Evolutionary conservation across 176 grass and related monocot genomes (phyloP), one percentile per base, ranked within the genome.

Genomic region (Typha latifolia): DNA sequence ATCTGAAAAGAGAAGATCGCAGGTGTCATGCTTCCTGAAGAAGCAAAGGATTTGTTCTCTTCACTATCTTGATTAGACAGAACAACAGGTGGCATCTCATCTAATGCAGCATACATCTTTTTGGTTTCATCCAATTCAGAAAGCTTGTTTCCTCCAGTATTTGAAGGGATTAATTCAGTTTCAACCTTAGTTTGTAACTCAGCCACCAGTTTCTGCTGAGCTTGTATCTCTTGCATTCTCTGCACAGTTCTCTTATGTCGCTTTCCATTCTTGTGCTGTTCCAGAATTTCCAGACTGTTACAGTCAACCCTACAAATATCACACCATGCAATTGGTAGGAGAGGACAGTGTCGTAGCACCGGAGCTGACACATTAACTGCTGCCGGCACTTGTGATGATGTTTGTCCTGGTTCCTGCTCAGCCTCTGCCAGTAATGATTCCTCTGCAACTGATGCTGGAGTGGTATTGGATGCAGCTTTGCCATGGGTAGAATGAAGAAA

Each of bases 261-360:
- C 77, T 88, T 88, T 8, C 81, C 85, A 66, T 72, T 80, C 66
- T 77, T 84, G 66, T 88, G 85, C 68, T 81, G 69, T 55, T 84
- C 77, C 47, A 88, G 77, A 13, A 88, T 83, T 66, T 84, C 61
- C 37, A 63, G 24, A 49, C 85, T 88, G 70, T 84, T 88, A 61
- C 85, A 88, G 11, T 77, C 85, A 24, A 88, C 81, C 73, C 85
- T 63, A 47, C 85, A 88, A 80, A 88, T 74, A 67, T 88, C 81
- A 22, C 85, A 88, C 85, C 85, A 88, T 37, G 81, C 81, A 77
- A 62, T 47, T 50, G 73, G 69, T 37, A 63, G 74, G 32, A 66
- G 49, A 77, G 53, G 66, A 26, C 9, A 63, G 19, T 4, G 29
- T 64, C 69, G 37, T 10, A 51, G 2, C 23, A 20, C 37, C 37